Evolutionary conservation across 2,329 filamentous ascomycete genomes (phyloP).

Genomic region (Neocatenulostroma microsporum): DNA sequence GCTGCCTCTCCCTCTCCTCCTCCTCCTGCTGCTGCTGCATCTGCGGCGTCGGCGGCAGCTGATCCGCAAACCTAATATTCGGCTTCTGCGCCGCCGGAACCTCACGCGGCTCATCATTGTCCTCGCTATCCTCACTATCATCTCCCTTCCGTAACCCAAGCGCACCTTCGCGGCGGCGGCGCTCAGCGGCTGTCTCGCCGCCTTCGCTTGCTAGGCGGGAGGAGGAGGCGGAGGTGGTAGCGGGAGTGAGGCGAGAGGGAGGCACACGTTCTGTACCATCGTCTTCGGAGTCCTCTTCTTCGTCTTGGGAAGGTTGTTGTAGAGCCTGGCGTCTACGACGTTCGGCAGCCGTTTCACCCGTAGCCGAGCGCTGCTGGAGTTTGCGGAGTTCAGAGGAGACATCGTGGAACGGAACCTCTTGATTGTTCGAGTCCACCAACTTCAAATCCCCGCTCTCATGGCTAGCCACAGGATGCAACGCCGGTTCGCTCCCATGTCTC

Average conservation of each 20-base stretch:
- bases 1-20: too few relatives aligned
- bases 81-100: constrained; percentile 3
- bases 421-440: constrained; percentile 38
- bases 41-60: constrained; percentile 6
- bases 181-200: constrained; percentile 66
- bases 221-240: constrained; percentile 1
- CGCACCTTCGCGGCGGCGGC: constrained; percentile 64
- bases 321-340: constrained; percentile 36
- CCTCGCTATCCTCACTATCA: constrained; percentile 48
- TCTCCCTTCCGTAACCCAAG: constrained; percentile 49
- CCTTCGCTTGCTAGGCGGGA: constrained; percentile 25
- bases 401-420: constrained; percentile 43
- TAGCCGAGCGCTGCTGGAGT: constrained; percentile 8
- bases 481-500: constrained; percentile 11
- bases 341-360: constrained; percentile 33
- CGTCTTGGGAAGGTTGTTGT: constrained; percentile 14
- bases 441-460: constrained; percentile 35
- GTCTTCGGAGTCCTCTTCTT: constrained; percentile 33
- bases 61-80: constrained; percentile 24
- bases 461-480: constrained; percentile 31
- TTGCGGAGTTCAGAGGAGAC: constrained; percentile 27
- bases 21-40: constrained; percentile 2
- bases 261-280: constrained; percentile 33
- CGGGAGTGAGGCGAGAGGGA: too few relatives aligned
- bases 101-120: constrained; percentile 24